Percentiles rank a stretch among this genome's conserved stretches.
phyloP scores from a whole-genome alignment of 2,329 filamentous ascomycete species.

The Cordyceps cicadae region DNA sequence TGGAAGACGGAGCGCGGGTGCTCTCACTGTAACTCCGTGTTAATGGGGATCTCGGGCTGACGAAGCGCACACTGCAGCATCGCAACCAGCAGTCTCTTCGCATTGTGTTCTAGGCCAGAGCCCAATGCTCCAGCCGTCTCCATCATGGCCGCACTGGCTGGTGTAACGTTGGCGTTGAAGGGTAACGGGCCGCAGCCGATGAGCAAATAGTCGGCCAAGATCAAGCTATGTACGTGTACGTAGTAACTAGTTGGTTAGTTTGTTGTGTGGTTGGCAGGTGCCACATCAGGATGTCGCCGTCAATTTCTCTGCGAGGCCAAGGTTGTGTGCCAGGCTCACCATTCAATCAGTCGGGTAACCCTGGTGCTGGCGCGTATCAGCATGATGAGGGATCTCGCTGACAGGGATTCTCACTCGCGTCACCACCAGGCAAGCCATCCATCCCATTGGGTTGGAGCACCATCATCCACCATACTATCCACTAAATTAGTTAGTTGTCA shows the following conservation, averaged over 20 bases:
- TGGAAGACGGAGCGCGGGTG: not conserved
- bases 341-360: no score
- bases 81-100: not conserved
- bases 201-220: not conserved
- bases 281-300: not conserved
- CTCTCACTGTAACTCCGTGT: not conserved
- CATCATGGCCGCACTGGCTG: not conserved
- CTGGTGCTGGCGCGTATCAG: not conserved
- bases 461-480: not conserved
- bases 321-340: no score
- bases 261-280: not conserved
- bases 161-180: constrained; percentile 5
- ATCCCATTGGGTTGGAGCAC: constrained; percentile 4
- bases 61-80: not conserved
- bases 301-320: no score
- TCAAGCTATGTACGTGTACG: not conserved
- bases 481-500: not conserved
- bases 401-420: constrained; percentile 1
- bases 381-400: not conserved
- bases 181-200: constrained; percentile 1
- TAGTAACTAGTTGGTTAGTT: no score
- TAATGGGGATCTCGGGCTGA: not conserved
- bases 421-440: not conserved
- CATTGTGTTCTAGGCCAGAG: not conserved
- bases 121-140: not conserved